Percentiles rank a stretch among this genome's conserved stretches.
Evolutionary conservation across 768 basidiomycete genomes (phyloP).

Genomic region (Candolleomyces eurysporus): DNA sequence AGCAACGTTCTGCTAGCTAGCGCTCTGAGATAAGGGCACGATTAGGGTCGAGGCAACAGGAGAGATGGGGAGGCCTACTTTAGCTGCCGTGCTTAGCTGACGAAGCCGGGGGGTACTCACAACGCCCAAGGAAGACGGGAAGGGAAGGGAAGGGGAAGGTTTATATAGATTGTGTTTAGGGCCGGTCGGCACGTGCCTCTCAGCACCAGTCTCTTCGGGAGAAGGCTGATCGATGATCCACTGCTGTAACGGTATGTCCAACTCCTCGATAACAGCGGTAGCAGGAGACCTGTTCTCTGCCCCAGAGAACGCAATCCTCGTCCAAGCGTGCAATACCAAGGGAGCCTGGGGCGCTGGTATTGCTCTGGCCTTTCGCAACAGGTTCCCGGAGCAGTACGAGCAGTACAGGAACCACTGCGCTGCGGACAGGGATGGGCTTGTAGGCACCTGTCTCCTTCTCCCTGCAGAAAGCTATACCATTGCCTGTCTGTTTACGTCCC

Average conservation of each 20-base stretch:
- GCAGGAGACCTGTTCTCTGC: constrained; percentile 36
- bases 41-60: not conserved
- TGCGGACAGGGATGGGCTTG: constrained; percentile 22
- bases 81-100: not conserved
- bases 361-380: constrained; percentile 30
- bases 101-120: not conserved
- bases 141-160: not conserved
- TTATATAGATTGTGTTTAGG: not conserved
- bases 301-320: constrained; percentile 33
- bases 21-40: not conserved
- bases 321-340: constrained; percentile 41
- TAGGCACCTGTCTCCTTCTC: constrained; percentile 39
- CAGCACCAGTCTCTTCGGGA: not conserved
- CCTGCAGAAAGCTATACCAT: constrained; percentile 31
- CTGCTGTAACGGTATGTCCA: not conserved
- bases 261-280: constrained; percentile 24
- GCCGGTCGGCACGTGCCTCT: not conserved
- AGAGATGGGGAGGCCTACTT: not conserved
- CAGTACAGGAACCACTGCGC: constrained; percentile 33
- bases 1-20: too few relatives aligned
- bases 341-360: constrained; percentile 42
- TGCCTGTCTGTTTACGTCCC: constrained; percentile 43
- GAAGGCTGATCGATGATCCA: not conserved
- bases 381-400: constrained; percentile 33
- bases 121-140: not conserved